Percentiles rank a stretch among this genome's conserved stretches.
These are phyloP conservation scores for Diaporthe citriasiana DNA, from an alignment of 2,329 filamentous ascomycete species.

Conservation along the genomic window DNA sequence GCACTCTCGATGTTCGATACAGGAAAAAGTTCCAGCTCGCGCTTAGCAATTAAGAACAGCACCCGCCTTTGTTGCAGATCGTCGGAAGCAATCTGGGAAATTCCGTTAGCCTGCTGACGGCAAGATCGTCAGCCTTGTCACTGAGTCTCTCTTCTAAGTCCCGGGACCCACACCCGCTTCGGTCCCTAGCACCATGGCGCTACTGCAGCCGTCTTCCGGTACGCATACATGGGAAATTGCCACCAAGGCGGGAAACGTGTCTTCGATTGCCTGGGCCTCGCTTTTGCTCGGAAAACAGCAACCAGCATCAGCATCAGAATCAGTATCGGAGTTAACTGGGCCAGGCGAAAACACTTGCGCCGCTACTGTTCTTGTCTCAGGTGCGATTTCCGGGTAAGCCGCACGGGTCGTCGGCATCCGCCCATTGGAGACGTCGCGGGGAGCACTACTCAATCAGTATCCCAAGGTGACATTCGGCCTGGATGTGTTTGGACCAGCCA, in stretches of 20 bases:
- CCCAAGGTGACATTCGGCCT: conserved; percentile 20
- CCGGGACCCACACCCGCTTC: conserved; percentile 30
- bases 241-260: conserved; percentile 15
- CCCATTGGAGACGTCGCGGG: conserved; percentile 25
- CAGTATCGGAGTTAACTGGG: background rate
- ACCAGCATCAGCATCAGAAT: background rate
- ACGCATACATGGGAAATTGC: conserved; percentile 17
- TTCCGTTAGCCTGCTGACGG: conserved; percentile 22
- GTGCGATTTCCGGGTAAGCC: conserved; percentile 18
- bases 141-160: conserved; percentile 14
- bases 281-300: conserved; percentile 9
- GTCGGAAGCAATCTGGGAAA: conserved; percentile 23
- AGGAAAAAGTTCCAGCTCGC: background rate
- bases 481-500: conserved; percentile 12
- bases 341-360: background rate
- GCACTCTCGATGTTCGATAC: background rate
- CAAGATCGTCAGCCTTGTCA: conserved; percentile 31
- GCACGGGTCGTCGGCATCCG: conserved; percentile 22
- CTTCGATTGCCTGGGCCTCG: conserved; percentile 7
- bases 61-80: conserved; percentile 20
- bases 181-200: conserved; percentile 31
- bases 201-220: conserved; percentile 21
- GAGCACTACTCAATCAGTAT: conserved; percentile 6
- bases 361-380: conserved; percentile 27
- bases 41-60: background rate